Percentiles rank a stretch among this genome's conserved stretches.
These are phyloP conservation scores for Angomonas desouzai DNA, from an alignment of 208 protist species.

Conservation along the genomic window DNA sequence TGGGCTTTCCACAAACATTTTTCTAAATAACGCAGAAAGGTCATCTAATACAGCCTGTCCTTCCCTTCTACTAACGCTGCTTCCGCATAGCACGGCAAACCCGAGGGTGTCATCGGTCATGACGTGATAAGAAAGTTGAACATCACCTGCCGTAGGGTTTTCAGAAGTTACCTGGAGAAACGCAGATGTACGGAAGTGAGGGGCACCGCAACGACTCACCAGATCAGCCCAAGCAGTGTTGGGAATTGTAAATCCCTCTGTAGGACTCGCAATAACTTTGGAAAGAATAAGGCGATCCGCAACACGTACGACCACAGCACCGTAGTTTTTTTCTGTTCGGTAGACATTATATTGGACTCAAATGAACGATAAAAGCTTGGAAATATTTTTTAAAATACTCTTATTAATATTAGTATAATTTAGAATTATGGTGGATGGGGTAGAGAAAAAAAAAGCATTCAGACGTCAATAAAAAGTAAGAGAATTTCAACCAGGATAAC, in stretches of 20 bases:
- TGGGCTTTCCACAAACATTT: constrained; percentile 83
- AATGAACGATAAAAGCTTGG: too few species aligned
- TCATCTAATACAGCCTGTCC: constrained; percentile 73
- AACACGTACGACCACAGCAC: constrained; percentile 72
- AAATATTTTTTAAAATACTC: too few species aligned
- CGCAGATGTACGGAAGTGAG: constrained; percentile 72
- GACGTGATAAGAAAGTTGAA: constrained; percentile 75
- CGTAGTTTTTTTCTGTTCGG: constrained; percentile 34
- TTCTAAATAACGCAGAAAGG: constrained; percentile 60
- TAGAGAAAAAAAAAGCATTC: too few species aligned
- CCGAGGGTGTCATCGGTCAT: constrained; percentile 72
- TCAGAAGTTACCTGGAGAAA: constrained; percentile 48
- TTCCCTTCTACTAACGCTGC: constrained; percentile 39
- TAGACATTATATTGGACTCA: constrained; percentile 16
- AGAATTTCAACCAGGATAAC: too few species aligned
- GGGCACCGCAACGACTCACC: constrained; percentile 68
- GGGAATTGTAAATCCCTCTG: constrained; percentile 64
- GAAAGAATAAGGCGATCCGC: constrained; percentile 73
- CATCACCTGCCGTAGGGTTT: constrained; percentile 29
- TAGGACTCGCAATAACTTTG: constrained; percentile 47
- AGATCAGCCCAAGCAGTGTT: constrained; percentile 72
- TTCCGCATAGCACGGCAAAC: constrained; percentile 60
- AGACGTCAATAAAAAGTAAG: too few species aligned
- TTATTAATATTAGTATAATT: too few species aligned
- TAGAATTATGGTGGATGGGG: too few species aligned